phyloP scores from a whole-genome alignment of 1,284 basidiomycete genomes.

The Gymnopus androsaceus region DNA sequence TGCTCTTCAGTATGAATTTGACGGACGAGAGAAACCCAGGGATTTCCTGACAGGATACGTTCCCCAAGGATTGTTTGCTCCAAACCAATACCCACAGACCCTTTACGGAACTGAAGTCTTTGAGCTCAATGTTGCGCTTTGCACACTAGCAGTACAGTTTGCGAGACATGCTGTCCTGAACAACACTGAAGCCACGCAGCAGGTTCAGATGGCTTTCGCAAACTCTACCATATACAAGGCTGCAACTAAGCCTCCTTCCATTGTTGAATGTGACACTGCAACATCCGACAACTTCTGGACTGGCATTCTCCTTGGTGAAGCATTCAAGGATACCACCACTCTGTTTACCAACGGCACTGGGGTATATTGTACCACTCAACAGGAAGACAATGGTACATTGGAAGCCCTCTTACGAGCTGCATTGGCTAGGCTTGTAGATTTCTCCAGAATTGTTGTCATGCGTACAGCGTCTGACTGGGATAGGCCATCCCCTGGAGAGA shows the following conservation, averaged over 20 bases:
- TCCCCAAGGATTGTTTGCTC: slow-evolving; percentile 35
- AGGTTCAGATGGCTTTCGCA: slow-evolving; percentile 38
- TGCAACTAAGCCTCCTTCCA: slow-evolving; percentile 35
- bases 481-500: slow-evolving; percentile 35
- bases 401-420: slow-evolving; percentile 44
- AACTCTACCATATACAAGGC: slow-evolving; percentile 27
- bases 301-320: slow-evolving; percentile 39
- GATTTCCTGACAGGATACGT: slow-evolving; percentile 47
- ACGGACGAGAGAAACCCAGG: slow-evolving; percentile 45
- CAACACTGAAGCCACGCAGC: slow-evolving; percentile 35
- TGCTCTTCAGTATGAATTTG: slow-evolving; percentile 47
- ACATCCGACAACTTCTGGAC: slow-evolving; percentile 47
- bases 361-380: slow-evolving; percentile 45
- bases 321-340: slow-evolving; percentile 43
- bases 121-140: slow-evolving; percentile 48
- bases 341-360: slow-evolving; percentile 41
- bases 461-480: slow-evolving; percentile 49
- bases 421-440: slow-evolving; percentile 42
- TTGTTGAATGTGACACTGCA: slow-evolving; percentile 38
- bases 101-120: slow-evolving; percentile 55
- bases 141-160: slow-evolving; percentile 35
- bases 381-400: slow-evolving; percentile 53
- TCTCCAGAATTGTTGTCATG: slow-evolving; percentile 46
- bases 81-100: slow-evolving; percentile 31
- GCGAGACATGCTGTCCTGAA: slow-evolving; percentile 37